Conservation (phyloP, 768 basidiomycete genomes). For the Dictyophora rubrovolvata region DNA sequence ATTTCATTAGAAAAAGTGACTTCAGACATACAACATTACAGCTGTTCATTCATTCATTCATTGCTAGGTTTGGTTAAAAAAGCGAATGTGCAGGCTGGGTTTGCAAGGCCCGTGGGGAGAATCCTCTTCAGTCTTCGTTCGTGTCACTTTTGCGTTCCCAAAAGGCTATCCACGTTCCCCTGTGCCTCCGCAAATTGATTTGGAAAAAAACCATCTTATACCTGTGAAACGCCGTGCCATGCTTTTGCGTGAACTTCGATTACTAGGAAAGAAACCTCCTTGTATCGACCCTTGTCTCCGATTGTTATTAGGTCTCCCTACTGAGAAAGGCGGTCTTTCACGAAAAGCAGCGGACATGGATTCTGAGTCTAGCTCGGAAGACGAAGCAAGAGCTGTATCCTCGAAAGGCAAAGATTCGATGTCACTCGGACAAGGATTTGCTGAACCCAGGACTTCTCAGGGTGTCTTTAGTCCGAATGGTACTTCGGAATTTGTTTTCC, state of each 20-base stretch:
- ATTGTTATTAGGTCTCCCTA: conserved; percentile 66
- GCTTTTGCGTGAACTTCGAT: conserved; percentile 68
- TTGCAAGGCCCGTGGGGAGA: conserved; percentile 91
- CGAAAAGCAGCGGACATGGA: conserved; percentile 30
- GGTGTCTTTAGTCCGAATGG: conserved; percentile 86
- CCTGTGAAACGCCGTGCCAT: conserved; percentile 66
- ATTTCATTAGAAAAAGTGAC: conserved; percentile 79
- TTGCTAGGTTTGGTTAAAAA: conserved; percentile 27
- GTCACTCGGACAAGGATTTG: conserved; percentile 57
- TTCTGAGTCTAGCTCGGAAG: conserved; percentile 59
- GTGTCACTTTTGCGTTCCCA: conserved; percentile 85
- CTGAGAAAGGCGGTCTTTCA: conserved; percentile 37
- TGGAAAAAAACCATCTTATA: conserved; percentile 77
- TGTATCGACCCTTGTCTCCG: conserved; percentile 78
- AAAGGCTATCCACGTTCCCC: conserved; percentile 59
- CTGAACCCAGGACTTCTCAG: conserved; percentile 79
- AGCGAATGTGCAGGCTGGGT: conserved; percentile 73
- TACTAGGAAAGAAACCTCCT: conserved; percentile 64
- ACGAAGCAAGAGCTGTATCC: conserved; percentile 32
- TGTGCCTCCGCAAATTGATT: conserved; percentile 65
- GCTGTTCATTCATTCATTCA: background rate
- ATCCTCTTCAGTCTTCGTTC: conserved; percentile 70
- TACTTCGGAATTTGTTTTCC: conserved; percentile 20
- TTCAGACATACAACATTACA: background rate
- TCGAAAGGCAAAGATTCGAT: conserved; percentile 37